Conservation (phyloP, 148 eudicot genomes). For the Persicaria tinctoria region DNA sequence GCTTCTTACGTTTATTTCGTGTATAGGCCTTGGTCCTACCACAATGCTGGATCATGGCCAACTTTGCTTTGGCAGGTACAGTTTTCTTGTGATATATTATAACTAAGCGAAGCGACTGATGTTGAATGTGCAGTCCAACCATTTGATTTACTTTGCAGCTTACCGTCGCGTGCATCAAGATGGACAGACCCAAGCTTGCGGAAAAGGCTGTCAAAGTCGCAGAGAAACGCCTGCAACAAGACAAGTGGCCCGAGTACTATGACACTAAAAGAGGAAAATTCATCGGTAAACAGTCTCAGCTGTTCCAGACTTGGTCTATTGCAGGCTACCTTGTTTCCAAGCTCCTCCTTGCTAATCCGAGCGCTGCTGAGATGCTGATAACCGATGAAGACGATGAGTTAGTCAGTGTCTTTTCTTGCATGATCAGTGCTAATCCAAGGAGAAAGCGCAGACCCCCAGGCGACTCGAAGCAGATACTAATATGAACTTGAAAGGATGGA, state of each 20-base stretch:
- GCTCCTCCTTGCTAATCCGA: conserved; percentile 64
- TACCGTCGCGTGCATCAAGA: conserved; percentile 83
- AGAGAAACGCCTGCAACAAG: conserved; percentile 60
- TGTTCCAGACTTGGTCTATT: conserved; percentile 84
- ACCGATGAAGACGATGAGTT: conserved; percentile 65
- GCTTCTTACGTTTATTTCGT: not conserved
- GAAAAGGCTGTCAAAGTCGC: conserved; percentile 63
- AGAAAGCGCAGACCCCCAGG: conserved; percentile 43
- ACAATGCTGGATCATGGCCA: conserved; percentile 86
- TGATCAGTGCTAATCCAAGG: conserved; percentile 50
- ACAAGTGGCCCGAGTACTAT: conserved; percentile 87
- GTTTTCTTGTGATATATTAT: not conserved
- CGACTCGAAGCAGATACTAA: conserved; percentile 31
- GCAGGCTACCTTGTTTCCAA: conserved; percentile 85
- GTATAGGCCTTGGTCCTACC: conserved; percentile 82
- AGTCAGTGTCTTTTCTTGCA: conserved; percentile 52
- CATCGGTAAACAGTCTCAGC: conserved; percentile 74
- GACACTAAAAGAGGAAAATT: conserved; percentile 74
- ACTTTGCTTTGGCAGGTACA: conserved; percentile 84
- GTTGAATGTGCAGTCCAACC: not conserved
- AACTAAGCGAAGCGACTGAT: not conserved
- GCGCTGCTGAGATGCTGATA: conserved; percentile 55
- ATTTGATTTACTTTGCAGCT: conserved; percentile 39
- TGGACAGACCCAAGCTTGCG: conserved; percentile 74
- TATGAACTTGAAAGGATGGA: not conserved